phyloP scores from a whole-genome alignment of 2,329 filamentous ascomycete genomes.

The Ilyonectria destructans region DNA sequence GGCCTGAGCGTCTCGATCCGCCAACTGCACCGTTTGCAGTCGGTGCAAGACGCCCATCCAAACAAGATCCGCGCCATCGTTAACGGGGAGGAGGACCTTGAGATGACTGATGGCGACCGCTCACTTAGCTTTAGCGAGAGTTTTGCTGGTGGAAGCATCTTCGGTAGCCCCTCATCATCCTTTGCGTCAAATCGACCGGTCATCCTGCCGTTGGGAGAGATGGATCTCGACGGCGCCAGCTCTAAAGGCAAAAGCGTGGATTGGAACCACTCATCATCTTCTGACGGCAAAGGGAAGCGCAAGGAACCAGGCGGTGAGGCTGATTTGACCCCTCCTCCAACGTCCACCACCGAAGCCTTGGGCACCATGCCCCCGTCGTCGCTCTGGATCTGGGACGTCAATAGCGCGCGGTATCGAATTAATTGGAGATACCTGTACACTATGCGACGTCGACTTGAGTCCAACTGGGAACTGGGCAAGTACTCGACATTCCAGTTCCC shows the following conservation, averaged over 20 bases:
- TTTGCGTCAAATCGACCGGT: slow-evolving; percentile 50
- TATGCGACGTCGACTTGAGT: slow-evolving; percentile 86
- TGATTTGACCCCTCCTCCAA: slow-evolving; percentile 52
- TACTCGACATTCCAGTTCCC: slow-evolving; percentile 93
- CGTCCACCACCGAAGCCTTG: slow-evolving; percentile 49
- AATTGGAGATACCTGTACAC: slow-evolving; percentile 97
- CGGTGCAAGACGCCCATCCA: slow-evolving; percentile 65
- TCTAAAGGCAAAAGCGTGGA: slow-evolving; percentile 52
- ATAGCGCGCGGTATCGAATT: slow-evolving; percentile 72
- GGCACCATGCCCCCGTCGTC: slow-evolving; percentile 60
- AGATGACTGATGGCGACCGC: slow-evolving; percentile 62
- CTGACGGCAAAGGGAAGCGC: slow-evolving; percentile 55
- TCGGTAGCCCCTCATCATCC: slow-evolving; percentile 54
- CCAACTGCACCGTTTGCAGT: slow-evolving; percentile 61
- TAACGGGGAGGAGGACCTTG: slow-evolving; percentile 65
- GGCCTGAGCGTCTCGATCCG: slow-evolving; percentile 57
- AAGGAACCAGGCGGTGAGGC: slow-evolving; percentile 55
- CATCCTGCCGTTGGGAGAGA: slow-evolving; percentile 48
- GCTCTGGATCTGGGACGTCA: slow-evolving; percentile 67
- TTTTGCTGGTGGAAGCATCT: slow-evolving; percentile 51
- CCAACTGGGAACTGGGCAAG: slow-evolving; percentile 90
- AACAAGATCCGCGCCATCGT: slow-evolving; percentile 71
- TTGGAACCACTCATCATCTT: slow-evolving; percentile 46
- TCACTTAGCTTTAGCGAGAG: slow-evolving; percentile 45
- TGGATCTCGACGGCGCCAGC: slow-evolving; percentile 49